These are phyloP conservation scores for Glycine latifolia DNA, from an alignment of 306 rosid species.

Conservation along the genomic window DNA sequence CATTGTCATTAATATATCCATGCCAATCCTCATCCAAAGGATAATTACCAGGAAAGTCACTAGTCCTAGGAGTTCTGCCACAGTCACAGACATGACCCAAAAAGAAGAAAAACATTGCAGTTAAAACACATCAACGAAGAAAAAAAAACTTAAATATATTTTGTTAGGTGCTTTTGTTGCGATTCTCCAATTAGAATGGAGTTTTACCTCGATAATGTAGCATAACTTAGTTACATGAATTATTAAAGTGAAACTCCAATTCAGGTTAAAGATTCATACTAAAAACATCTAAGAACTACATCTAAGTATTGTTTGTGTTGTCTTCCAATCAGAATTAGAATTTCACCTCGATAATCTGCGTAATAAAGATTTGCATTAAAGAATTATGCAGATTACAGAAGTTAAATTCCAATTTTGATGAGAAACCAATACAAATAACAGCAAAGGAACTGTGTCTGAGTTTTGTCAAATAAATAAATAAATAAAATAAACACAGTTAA, in stretches of 20 bases:
- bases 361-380: background rate
- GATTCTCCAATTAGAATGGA: background rate
- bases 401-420: no score
- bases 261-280: background rate
- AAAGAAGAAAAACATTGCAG: background rate
- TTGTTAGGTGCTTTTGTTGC: background rate
- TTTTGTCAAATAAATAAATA: no score
- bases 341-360: no score
- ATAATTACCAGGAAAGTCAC: slow-evolving; percentile 65
- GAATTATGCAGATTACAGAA: background rate
- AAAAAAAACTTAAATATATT: background rate
- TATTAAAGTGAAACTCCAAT: background rate
- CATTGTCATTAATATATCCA: slow-evolving; percentile 86
- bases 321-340: no score
- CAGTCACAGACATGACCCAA: background rate
- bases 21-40: slow-evolving; percentile 85
- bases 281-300: background rate
- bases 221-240: background rate
- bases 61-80: slow-evolving; percentile 65
- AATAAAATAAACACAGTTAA: background rate
- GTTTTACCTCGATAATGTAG: background rate
- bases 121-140: background rate
- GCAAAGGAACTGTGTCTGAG: background rate
- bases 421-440: no score
- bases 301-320: no score